Conservation (phyloP, 768 basidiomycete genomes). For the Russula compacta region DNA sequence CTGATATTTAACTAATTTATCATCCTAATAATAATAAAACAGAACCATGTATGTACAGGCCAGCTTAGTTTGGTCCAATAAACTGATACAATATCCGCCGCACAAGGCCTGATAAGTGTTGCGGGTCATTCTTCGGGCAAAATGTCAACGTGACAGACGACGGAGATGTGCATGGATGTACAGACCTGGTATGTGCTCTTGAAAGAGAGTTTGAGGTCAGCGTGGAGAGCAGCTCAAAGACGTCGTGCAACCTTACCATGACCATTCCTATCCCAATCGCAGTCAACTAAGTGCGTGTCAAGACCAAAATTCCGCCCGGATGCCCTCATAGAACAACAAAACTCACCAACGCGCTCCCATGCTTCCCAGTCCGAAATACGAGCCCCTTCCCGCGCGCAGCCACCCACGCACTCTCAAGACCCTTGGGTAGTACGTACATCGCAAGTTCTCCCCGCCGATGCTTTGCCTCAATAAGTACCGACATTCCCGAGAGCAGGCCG, state of each 20-base stretch:
- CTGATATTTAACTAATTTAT: no score
- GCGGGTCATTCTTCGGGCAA: conserved; percentile 48
- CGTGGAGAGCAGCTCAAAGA: neutral
- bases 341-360: conserved; percentile 52
- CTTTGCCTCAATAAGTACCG: conserved; percentile 82
- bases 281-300: conserved; percentile 36
- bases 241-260: conserved; percentile 44
- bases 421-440: conserved; percentile 87
- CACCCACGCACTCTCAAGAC: conserved; percentile 84
- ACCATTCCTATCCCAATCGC: conserved; percentile 88
- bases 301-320: neutral
- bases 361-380: conserved; percentile 61
- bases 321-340: neutral
- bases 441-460: conserved; percentile 84
- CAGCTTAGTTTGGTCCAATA: conserved; percentile 65
- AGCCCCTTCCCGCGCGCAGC: conserved; percentile 65
- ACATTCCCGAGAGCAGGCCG: conserved; percentile 65
- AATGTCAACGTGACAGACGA: neutral
- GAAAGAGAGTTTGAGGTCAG: neutral
- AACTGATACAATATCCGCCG: conserved; percentile 80
- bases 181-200: conserved; percentile 55
- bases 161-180: neutral
- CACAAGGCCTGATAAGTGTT: conserved; percentile 75
- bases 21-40: no score
- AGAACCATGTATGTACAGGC: neutral